These are phyloP conservation scores for Marasmius oreades DNA, from an alignment of 1,284 basidiomycete species.

Conservation along the genomic window DNA sequence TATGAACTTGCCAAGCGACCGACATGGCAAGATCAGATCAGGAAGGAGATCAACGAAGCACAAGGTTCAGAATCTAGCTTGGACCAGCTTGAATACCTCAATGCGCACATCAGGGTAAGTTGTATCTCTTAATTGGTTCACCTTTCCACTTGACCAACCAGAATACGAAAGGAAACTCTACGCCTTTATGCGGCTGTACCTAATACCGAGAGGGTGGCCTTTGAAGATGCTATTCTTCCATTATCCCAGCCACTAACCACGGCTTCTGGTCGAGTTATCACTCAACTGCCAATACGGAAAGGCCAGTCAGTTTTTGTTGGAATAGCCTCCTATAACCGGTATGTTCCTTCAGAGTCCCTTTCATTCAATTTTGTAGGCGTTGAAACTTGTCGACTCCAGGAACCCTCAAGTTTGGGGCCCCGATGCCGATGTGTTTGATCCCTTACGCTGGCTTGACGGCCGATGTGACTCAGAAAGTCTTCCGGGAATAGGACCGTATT, in stretches of 20 bases:
- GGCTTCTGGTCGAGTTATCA: constrained; percentile 1
- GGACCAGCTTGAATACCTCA: constrained; percentile 4
- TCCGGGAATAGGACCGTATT: constrained; percentile 5
- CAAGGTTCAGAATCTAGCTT: background rate
- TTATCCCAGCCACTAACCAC: constrained; percentile 9
- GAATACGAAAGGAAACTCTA: constrained; percentile 11
- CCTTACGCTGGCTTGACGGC: constrained; percentile 8
- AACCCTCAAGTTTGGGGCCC: constrained; percentile 6
- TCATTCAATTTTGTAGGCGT: background rate
- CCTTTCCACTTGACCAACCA: background rate
- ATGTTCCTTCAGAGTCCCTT: background rate
- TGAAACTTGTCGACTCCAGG: background rate
- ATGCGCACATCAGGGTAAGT: constrained; percentile 5
- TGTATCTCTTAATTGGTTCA: background rate
- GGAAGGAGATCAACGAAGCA: background rate
- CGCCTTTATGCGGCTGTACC: constrained; percentile 9
- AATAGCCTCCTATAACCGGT: constrained; percentile 10
- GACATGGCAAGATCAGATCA: constrained; percentile 1
- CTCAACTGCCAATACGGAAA: constrained; percentile 1
- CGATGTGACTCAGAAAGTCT: background rate
- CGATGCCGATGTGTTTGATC: constrained; percentile 10
- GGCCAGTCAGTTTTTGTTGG: constrained; percentile 5
- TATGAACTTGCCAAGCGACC: constrained; percentile 1
- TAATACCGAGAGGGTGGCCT: constrained; percentile 5
- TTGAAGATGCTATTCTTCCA: constrained; percentile 9